A percentile compares a stretch with the other conserved stretches of the same genome.
phyloP scores from a whole-genome alignment of 2,329 filamentous ascomycete species.

The Didymella pinodella region DNA sequence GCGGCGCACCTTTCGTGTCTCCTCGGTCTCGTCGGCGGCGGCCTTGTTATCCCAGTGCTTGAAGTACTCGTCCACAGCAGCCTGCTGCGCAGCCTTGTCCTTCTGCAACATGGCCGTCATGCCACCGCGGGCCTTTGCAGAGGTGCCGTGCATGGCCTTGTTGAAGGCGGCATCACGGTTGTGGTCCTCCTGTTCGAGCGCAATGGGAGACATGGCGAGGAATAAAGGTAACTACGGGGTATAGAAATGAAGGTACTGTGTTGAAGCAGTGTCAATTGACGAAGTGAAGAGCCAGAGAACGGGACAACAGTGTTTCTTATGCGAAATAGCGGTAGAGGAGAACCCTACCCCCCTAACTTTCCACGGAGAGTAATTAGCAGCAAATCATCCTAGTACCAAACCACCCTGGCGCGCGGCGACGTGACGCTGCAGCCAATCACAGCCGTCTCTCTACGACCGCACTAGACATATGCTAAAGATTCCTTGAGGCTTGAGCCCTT shows the following conservation, averaged over 20 bases:
- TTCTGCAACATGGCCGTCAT: slow-evolving; percentile 87
- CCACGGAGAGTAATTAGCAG: too few relatives aligned
- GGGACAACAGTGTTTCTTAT: slow-evolving; percentile 26
- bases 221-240: slow-evolving; percentile 8
- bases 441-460: slow-evolving; percentile 11
- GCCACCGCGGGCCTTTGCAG: slow-evolving; percentile 73
- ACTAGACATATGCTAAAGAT: slow-evolving; percentile 11
- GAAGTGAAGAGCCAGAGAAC: slow-evolving; percentile 24
- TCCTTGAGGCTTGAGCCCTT: slow-evolving; percentile 5
- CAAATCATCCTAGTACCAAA: too few relatives aligned
- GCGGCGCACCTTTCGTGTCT: slow-evolving; percentile 72
- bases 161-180: slow-evolving; percentile 88
- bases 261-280: slow-evolving; percentile 31
- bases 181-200: slow-evolving; percentile 83
- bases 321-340: slow-evolving; percentile 41
- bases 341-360: slow-evolving; percentile 30
- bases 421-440: slow-evolving; percentile 10
- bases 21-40: slow-evolving; percentile 80
- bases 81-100: slow-evolving; percentile 78
- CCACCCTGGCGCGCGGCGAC: neutral
- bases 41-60: slow-evolving; percentile 94
- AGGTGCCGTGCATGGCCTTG: slow-evolving; percentile 82
- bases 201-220: slow-evolving; percentile 58
- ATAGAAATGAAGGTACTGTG: slow-evolving; percentile 19
- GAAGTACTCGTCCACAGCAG: slow-evolving; percentile 90